Percentiles rank a stretch among this genome's conserved stretches.
phyloP scores from a whole-genome alignment of 495 filamentous ascomycete species.

The Penicillium goetzii region DNA sequence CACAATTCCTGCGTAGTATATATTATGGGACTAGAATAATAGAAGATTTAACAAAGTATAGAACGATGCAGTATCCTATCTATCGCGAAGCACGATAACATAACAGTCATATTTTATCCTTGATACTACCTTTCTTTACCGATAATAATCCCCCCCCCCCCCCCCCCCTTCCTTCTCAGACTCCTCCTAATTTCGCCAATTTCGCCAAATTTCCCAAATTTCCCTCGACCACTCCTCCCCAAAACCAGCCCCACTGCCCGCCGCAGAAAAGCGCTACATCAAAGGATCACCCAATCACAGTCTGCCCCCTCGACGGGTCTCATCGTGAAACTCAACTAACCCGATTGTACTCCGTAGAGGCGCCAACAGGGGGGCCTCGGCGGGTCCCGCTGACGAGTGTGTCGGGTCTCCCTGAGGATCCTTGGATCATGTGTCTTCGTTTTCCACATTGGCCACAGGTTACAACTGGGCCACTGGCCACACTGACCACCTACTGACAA shows the following conservation, averaged over 20 bases:
- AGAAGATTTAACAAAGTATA: too few species aligned
- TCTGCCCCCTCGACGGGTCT: slow-evolving; percentile 20
- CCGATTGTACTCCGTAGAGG: slow-evolving; percentile 14
- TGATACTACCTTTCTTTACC: too few species aligned
- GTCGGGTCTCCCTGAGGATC: slow-evolving; percentile 1
- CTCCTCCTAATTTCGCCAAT: not conserved
- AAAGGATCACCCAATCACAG: slow-evolving; percentile 12
- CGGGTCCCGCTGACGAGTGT: slow-evolving; percentile 31
- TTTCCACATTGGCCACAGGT: slow-evolving; percentile 3
- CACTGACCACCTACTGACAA: not conserved
- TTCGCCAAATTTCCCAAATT: not conserved
- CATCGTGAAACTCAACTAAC: slow-evolving; percentile 33
- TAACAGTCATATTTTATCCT: too few species aligned
- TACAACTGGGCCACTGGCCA: too few species aligned
- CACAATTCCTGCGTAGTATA: not conserved
- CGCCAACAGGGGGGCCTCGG: slow-evolving; percentile 11
- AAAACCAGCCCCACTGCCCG: not conserved
- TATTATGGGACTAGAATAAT: too few species aligned
- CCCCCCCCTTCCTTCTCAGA: not conserved
- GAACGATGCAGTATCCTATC: too few species aligned
- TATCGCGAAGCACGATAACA: too few species aligned
- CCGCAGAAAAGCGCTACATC: not conserved
- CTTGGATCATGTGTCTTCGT: slow-evolving; percentile 1
- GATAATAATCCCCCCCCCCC: too few species aligned
- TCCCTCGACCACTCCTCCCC: not conserved